These are phyloP conservation scores for Spiromastix sp. DNA, from an alignment of 2,329 filamentous ascomycete genomes.

Conservation along the genomic window DNA sequence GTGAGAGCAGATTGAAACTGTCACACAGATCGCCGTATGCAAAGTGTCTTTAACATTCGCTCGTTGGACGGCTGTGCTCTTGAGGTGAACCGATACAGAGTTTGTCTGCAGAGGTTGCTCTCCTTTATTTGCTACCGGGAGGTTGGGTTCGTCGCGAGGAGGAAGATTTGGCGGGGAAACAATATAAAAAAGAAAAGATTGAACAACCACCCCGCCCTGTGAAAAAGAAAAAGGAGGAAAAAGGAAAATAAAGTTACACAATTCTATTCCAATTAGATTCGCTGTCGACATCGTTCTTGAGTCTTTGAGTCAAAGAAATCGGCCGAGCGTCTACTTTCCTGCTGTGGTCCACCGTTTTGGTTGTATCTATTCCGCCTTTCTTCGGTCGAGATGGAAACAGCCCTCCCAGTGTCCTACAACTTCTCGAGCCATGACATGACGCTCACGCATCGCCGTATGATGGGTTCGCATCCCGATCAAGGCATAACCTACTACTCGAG, in stretches of 20 bases:
- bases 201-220: slow-evolving; percentile 1
- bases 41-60: no score
- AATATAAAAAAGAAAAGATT: slow-evolving; percentile 3
- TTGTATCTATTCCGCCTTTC: not conserved
- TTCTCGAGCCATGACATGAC: slow-evolving; percentile 29
- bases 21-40: no score
- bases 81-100: no score
- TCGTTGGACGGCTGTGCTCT: no score
- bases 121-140: no score
- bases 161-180: no score
- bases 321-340: not conserved
- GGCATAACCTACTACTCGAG: slow-evolving; percentile 29
- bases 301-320: not conserved
- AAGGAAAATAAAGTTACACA: slow-evolving; percentile 7
- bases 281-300: slow-evolving; percentile 1
- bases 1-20: no score
- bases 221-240: slow-evolving; percentile 3
- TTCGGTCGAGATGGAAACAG: slow-evolving; percentile 26
- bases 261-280: slow-evolving; percentile 1
- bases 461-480: slow-evolving; percentile 22
- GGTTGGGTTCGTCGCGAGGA: no score
- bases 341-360: not conserved
- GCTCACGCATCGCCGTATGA: slow-evolving; percentile 26
- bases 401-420: slow-evolving; percentile 31
- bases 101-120: no score